Base-by-base conservation (phyloP, 495 filamentous ascomycete genomes). In the Aspergillus olivimuriae region DNA sequence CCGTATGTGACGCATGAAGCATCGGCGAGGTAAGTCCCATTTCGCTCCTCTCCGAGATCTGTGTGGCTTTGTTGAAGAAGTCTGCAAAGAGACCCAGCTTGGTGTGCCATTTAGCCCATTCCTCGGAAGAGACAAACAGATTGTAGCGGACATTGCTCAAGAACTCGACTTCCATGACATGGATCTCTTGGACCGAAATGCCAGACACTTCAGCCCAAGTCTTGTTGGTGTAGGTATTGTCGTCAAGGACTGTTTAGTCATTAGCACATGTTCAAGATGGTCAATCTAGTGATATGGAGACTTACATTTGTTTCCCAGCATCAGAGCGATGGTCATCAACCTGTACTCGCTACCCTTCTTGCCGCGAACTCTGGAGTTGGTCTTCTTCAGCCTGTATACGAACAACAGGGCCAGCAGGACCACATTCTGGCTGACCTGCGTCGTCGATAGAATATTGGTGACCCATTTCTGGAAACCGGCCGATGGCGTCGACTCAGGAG, bases 221-320 rank as follows among this genome's bases (percentile, higher is more conserved):
- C 72, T 97, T 95, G 72, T 99, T 99, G 40, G 94, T 97, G 65
- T 97, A 99, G 2, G 94, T 97, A 62, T 97, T 99, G 57, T 99
- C 94, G 58, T 99, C 94, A 50, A 99, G 69, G 56, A 95, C 85
- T 89, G 40, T 34, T 44, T 34, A 46, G 54, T 70, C 57, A 71
- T 65, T 52, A 24, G 16, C 17, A 10, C 11, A 33, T 16, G 22
- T 12, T 2, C 31, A 19, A 19, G 8, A 33, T 31, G 17, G 15
- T 10, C 17, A 22, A 8, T n/a, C 19, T 16, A 28, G 30, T 17
- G 19, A n/a, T 28, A 42, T 14, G 14, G 42, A 22, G 18, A 68
- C 82, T 55, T 66, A 88, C 87, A 99, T 73, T 99, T 99, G 65
- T 97, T 99, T 44, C 90, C 92, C 33, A 99, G 70, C 94, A 99